phyloP scores from a whole-genome alignment of 2,329 filamentous ascomycete species.

The Trichoderma sp. region DNA sequence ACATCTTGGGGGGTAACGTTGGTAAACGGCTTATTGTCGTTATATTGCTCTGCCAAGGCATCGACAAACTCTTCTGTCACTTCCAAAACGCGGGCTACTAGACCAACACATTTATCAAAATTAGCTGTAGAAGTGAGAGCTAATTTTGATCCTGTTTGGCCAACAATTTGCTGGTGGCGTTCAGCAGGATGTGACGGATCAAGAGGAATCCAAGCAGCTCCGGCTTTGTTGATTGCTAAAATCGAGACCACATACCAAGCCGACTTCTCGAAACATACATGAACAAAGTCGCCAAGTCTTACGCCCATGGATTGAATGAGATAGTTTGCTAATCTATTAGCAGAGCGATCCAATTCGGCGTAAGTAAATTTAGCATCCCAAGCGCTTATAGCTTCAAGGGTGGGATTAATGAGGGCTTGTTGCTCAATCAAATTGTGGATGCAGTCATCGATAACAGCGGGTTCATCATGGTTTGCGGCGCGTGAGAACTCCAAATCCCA shows the following conservation, averaged over 20 bases:
- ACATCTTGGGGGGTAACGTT: background rate
- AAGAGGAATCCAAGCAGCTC: constrained; percentile 16
- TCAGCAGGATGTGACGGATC: constrained; percentile 18
- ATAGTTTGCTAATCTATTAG: background rate
- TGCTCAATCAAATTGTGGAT: constrained; percentile 9
- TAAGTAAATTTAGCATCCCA: constrained; percentile 14
- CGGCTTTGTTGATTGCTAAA: constrained; percentile 20
- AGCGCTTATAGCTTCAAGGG: background rate
- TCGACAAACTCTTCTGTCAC: background rate
- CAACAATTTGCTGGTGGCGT: constrained; percentile 21
- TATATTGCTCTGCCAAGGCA: constrained; percentile 39
- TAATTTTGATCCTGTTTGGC: constrained; percentile 11
- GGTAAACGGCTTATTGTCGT: constrained; percentile 25
- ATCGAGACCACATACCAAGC: constrained; percentile 12
- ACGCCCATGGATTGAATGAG: background rate
- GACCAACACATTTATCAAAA: background rate
- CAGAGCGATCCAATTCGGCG: background rate
- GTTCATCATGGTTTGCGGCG: background rate
- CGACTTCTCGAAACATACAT: constrained; percentile 18
- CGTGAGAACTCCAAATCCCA: constrained; percentile 13
- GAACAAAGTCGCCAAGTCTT: constrained; percentile 6
- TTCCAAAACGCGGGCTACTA: background rate
- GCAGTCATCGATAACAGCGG: constrained; percentile 9
- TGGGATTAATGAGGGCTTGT: background rate
- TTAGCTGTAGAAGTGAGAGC: constrained; percentile 12